Base-by-base conservation (phyloP, 164 flowering plant species). In the Paratinospora sagittata region DNA sequence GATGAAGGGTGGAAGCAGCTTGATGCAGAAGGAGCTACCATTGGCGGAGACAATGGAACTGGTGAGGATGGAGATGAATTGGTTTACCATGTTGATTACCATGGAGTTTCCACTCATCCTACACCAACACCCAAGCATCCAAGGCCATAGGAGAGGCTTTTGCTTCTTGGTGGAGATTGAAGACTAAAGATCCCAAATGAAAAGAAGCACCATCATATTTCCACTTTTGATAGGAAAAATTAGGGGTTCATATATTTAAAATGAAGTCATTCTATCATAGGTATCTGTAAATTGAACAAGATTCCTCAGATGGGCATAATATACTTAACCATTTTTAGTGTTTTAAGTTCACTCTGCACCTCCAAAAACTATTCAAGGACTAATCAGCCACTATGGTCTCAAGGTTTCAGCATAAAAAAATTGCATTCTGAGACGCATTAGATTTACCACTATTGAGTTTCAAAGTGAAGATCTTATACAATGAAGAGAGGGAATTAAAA, bases 61-160 rank as follows among this genome's bases (percentile, higher is more conserved):
- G 69, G 36, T 2, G 72, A 75, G 6, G 65, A 76, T 33, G 76
- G 52, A 21, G 84, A 80, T 12, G 84, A 77, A 30, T 74, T 81
- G 34, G 68, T 85, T 66, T 89, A 87, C 78, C 84, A 89, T 73
- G 82, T 79, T 36, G 93, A 87, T 74, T 89, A 87, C 65, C 90
- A 83, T 71, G 93, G 89, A 49, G 93, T 87, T 10, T 81, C 84
- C 4, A 89, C 93, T 52, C 93, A 89, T 75, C 90, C 91, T 24
- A 72, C 81, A 26, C 89, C 92, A 49, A 75, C 81, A 41, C 89
- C 92, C 9, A 88, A 80, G 76, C 89, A 86, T 78, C 86, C 87
- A 37, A 75, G 62, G 63, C 76, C 83, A 72, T 78, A 67, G 65
- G 64, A 73, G 68, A 39, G n/a, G n/a, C 60, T n/a, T 26, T 23